Conservation (phyloP, 2,329 filamentous ascomycete genomes). For the Cytospora schulzeri region DNA sequence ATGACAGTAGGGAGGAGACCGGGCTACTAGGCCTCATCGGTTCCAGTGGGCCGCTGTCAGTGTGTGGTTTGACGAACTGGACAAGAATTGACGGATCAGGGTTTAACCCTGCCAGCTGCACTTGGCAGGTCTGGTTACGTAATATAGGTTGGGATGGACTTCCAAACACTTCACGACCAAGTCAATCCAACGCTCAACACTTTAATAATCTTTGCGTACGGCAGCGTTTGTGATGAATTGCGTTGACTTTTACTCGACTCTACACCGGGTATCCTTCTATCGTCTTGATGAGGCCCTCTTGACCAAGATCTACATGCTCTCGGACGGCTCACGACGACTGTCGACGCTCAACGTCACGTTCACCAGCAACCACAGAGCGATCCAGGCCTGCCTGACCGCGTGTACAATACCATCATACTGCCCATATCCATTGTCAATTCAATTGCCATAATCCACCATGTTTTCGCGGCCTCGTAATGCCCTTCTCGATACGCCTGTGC, state of each 20-base stretch:
- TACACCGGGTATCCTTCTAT: constrained; percentile 18
- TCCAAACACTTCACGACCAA: not conserved
- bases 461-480: not conserved
- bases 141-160: not conserved
- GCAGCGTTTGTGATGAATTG: not conserved
- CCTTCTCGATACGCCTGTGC: not conserved
- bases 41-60: not conserved
- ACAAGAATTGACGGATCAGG: too few species aligned
- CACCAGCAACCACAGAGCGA: not conserved
- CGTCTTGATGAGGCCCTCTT: not conserved
- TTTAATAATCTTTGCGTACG: not conserved
- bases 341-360: not conserved
- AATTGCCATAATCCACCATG: not conserved
- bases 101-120: not conserved
- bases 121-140: not conserved
- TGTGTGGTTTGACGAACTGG: not conserved
- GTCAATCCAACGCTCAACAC: not conserved
- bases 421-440: not conserved
- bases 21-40: not conserved
- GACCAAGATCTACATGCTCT: not conserved
- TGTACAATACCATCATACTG: not conserved
- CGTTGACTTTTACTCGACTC: not conserved
- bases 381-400: constrained; percentile 7
- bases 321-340: not conserved
- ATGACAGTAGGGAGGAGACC: not conserved